Evolutionary conservation across 2,329 filamentous ascomycete genomes (phyloP).

Genomic region (Emmonsiellopsis sp.): DNA sequence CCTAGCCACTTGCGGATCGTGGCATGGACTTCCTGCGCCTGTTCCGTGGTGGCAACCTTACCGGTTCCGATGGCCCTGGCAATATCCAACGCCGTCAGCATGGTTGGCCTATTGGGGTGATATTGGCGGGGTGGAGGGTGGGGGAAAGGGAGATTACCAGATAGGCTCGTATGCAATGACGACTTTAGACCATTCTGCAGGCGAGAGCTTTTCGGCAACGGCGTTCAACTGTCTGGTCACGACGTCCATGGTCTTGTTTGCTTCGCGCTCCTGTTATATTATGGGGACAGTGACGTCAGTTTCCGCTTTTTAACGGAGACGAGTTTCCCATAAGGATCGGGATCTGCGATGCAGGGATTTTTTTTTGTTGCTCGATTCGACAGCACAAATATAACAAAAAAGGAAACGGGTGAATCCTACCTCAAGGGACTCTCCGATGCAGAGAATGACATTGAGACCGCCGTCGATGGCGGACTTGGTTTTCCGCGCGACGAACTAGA

Average conservation of each 20-base stretch:
- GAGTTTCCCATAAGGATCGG: no score
- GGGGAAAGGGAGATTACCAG: conserved; percentile 51
- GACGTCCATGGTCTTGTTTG: conserved; percentile 66
- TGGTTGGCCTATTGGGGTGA: not conserved
- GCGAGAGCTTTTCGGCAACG: conserved; percentile 55
- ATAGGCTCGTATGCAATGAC: conserved; percentile 98
- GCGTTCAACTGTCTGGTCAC: conserved; percentile 71
- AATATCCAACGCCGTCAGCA: not conserved
- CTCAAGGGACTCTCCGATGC: conserved; percentile 91
- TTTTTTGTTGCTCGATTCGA: not conserved
- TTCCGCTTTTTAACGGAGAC: not conserved
- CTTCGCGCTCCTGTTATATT: conserved; percentile 60
- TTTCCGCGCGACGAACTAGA: conserved; percentile 73
- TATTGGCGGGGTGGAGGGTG: not conserved
- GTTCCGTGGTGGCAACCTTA: conserved; percentile 78
- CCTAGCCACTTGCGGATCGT: conserved; percentile 81
- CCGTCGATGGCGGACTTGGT: conserved; percentile 85
- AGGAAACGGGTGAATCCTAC: conserved; percentile 23
- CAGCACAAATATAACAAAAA: not conserved
- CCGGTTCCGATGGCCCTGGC: conserved; percentile 69
- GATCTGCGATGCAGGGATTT: not conserved
- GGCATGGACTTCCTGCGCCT: conserved; percentile 89
- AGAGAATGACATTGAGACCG: conserved; percentile 86
- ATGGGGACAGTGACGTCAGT: conserved; percentile 7
- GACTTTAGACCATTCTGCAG: conserved; percentile 84